Percentiles rank a stretch among this genome's conserved stretches.
Conservation (phyloP, 768 basidiomycete species). For the Gloeopeniophorella convolvens region DNA sequence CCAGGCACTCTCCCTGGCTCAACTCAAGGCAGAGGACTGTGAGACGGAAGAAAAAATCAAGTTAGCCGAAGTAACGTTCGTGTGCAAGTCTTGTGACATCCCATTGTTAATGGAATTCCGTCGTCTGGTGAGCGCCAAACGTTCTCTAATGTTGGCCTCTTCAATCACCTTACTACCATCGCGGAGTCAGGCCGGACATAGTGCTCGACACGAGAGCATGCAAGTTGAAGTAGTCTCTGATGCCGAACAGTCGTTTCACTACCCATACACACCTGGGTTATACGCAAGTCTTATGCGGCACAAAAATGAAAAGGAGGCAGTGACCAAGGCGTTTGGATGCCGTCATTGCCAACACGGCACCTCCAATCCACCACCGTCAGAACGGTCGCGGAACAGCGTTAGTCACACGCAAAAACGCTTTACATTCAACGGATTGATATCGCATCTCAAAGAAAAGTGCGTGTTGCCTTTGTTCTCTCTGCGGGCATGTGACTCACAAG, state of each 20-base stretch:
- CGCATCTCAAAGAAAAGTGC: conserved; percentile 59
- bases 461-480: conserved; percentile 19
- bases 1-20: not conserved
- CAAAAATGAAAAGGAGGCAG: not conserved
- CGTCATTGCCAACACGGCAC: conserved; percentile 15
- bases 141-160: not conserved
- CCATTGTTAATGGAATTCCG: conserved; percentile 15
- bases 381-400: not conserved
- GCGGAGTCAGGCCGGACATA: conserved; percentile 8
- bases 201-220: conserved; percentile 16
- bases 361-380: not conserved
- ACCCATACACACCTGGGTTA: conserved; percentile 2
- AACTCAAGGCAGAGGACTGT: not conserved
- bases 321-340: conserved; percentile 18
- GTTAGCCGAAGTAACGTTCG: not conserved
- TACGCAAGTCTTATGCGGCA: not conserved
- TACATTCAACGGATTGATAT: conserved; percentile 50
- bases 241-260: not conserved
- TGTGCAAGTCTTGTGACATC: conserved; percentile 14
- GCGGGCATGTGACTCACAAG: not conserved
- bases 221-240: not conserved
- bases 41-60: not conserved
- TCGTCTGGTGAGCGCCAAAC: conserved; percentile 8
- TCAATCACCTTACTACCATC: not conserved
- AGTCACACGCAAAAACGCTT: conserved; percentile 27